Evolutionary conservation across 495 filamentous ascomycete species (phyloP), one percentile per base, ranked within the genome.

Genomic region (Daldinia bambusicola): DNA sequence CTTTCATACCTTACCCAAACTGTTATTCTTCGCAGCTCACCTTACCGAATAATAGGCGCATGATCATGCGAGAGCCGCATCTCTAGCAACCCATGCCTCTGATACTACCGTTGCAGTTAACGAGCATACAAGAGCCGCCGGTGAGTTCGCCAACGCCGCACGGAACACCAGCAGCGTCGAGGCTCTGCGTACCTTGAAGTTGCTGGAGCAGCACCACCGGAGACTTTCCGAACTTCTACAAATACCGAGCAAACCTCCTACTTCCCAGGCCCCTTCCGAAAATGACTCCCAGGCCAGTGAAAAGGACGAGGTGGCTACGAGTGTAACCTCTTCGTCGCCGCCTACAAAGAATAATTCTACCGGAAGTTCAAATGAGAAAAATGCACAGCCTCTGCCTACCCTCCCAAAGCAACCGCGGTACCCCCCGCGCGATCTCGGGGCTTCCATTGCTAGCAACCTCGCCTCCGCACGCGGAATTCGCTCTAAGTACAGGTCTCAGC

Each of bases 391-490:
- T 48, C 81, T 82, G 43, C 85, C 84, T 63, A 83, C 76, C 32
- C 75, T 84, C 7, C 72, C 82, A 76, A 76, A 82, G 77, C 75
- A 83, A 70, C 75, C 90, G 80, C 71, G 81, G 56, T 83, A 81
- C 83, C 71, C 86, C 76, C 58, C 85, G 73, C 88, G 90, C 50
- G 93, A 93, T 59, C 79, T 90, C 36, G 86, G 89, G 5, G 94
- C 94, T 0, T 96, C 94, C 3, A 96, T 97, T 61, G 95, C 93
- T 38, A 97, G 89, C 75, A 96, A 97, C 71, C 82, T 98, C 7
- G 94, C 94, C 0, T 93, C 92, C 2, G 94, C 93, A 6, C 84
- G 94, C 66, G 94, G 94, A 18, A 97, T 97, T 67, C 91, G 91
- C 2, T 84, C 90, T 16, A 88, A 89, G 61, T 84, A 87, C 55